Conservation (phyloP, 371 early-diverging fungal genomes). For the Apophysomyces sp. region DNA sequence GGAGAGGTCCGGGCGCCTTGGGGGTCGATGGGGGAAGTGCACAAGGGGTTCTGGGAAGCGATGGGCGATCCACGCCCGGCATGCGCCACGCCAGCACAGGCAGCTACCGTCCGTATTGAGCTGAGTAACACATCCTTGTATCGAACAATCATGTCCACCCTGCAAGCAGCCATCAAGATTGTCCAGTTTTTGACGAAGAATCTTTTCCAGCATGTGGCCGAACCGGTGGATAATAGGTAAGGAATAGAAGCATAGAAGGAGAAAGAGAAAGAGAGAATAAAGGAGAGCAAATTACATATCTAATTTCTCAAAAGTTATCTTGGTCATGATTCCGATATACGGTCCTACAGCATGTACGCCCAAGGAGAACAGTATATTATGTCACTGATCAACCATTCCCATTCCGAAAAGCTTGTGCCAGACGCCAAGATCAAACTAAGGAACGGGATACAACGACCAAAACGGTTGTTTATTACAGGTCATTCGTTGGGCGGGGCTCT, state of each 20-base stretch:
- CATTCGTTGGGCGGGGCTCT: conserved; percentile 49
- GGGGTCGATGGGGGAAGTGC: conserved; percentile 54
- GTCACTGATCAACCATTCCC: conserved; percentile 17
- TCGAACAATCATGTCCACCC: conserved; percentile 35
- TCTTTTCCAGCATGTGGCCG: conserved; percentile 38
- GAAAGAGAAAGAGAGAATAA: not conserved
- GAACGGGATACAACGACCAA: conserved; percentile 25
- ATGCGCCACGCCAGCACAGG: conserved; percentile 16
- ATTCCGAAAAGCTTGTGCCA: not conserved
- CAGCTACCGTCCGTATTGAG: conserved; percentile 29
- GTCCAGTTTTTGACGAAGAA: conserved; percentile 25
- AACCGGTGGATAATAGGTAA: conserved; percentile 37
- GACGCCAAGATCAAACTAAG: not conserved
- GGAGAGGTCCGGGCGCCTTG: conserved; percentile 35
- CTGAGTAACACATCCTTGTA: conserved; percentile 37
- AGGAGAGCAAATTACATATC: not conserved
- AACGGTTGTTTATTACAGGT: conserved; percentile 43
- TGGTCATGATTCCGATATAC: conserved; percentile 34
- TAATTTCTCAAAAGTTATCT: conserved; percentile 21
- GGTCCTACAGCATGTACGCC: conserved; percentile 35
- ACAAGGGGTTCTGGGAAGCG: conserved; percentile 62
- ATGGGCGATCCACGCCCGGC: conserved; percentile 45
- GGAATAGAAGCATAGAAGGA: not conserved
- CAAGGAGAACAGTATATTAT: conserved; percentile 43
- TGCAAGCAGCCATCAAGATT: conserved; percentile 30